Evolutionary conservation across 169 alveolate species (phyloP).

Genomic region (Plasmodium malariae): DNA sequence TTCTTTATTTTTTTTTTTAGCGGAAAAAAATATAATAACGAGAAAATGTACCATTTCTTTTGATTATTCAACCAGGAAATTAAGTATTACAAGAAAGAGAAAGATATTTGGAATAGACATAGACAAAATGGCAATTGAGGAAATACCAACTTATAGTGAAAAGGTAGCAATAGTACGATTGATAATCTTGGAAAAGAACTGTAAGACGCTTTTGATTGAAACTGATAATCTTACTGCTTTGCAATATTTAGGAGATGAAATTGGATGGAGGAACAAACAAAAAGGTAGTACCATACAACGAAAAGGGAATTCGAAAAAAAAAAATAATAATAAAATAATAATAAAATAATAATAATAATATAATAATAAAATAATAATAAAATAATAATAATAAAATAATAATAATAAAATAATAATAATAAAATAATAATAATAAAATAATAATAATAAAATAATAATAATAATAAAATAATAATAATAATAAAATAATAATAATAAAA

Average conservation of each 20-base stretch:
- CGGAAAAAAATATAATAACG: slow-evolving; percentile 25
- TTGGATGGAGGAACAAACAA: slow-evolving; percentile 30
- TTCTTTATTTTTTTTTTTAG: slow-evolving; percentile 8
- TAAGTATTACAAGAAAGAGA: slow-evolving; percentile 21
- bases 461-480: no score
- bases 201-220: slow-evolving; percentile 13
- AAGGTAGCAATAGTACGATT: slow-evolving; percentile 17
- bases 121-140: slow-evolving; percentile 27
- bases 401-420: no score
- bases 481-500: no score
- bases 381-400: no score
- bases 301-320: no score
- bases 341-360: no score
- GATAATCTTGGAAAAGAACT: slow-evolving; percentile 1
- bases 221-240: slow-evolving; percentile 27
- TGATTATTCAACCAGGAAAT: background rate
- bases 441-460: no score
- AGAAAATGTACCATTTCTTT: slow-evolving; percentile 30
- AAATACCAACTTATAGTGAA: slow-evolving; percentile 20
- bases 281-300: slow-evolving; percentile 22
- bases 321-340: no score
- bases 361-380: no score
- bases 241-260: slow-evolving; percentile 59
- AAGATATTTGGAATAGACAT: slow-evolving; percentile 28
- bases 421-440: no score